A percentile compares a stretch with the other conserved stretches of the same genome.
Conservation (phyloP, 2,329 filamentous ascomycete genomes). For the Aspergillus awamori region DNA sequence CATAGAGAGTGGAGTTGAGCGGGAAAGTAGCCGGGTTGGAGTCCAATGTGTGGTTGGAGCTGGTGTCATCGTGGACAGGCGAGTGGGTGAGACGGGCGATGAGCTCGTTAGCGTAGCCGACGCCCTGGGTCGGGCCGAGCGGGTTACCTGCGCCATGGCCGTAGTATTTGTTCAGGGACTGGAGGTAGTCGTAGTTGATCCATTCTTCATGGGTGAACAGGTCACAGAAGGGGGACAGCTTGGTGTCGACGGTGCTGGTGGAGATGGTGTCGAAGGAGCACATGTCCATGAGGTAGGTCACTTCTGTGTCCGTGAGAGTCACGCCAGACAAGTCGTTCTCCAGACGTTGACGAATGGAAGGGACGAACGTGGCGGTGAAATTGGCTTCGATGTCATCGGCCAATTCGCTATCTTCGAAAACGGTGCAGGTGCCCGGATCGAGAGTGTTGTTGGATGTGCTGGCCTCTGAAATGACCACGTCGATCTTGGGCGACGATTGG, state of each 20-base stretch:
- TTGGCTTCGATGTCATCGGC: constrained; percentile 52
- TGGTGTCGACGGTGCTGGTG: constrained; percentile 49
- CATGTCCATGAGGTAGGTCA: constrained; percentile 79
- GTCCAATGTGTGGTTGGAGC: constrained; percentile 78
- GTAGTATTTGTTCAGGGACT: constrained; percentile 82
- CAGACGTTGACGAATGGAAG: constrained; percentile 68
- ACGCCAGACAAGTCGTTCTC: constrained; percentile 70
- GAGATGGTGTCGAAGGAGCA: constrained; percentile 85
- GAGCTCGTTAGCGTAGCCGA: constrained; percentile 86
- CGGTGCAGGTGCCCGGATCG: constrained; percentile 70
- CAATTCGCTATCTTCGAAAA: constrained; percentile 64
- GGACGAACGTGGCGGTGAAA: constrained; percentile 68
- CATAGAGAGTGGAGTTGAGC: constrained; percentile 69
- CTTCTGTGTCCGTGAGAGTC: constrained; percentile 64
- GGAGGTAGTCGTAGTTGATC: constrained; percentile 77
- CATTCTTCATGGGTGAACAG: constrained; percentile 76
- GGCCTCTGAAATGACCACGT: constrained; percentile 71
- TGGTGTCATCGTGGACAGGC: constrained; percentile 72
- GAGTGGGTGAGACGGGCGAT: constrained; percentile 73
- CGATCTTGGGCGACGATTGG: constrained; percentile 57
- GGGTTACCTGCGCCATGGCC: constrained; percentile 75
- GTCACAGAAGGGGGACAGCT: constrained; percentile 70
- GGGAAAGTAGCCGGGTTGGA: constrained; percentile 70
- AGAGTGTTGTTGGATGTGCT: constrained; percentile 76
- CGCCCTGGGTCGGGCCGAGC: constrained; percentile 80